Conservation (phyloP, 495 filamentous ascomycete species). For the Pseudotulostoma volvatum region DNA sequence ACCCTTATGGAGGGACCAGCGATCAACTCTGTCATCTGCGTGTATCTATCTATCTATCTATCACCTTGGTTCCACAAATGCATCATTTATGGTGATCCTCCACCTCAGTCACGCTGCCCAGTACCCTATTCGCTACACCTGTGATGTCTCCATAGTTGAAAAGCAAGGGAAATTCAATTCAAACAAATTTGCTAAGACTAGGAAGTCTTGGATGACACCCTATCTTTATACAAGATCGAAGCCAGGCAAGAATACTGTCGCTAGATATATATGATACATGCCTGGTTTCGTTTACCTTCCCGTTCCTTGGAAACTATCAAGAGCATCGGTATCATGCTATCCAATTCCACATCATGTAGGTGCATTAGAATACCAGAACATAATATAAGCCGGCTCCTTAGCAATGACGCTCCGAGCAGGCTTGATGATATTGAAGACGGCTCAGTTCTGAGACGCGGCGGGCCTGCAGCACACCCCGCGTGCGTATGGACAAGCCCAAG, state of each 20-base stretch:
- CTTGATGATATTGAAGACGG: constrained; percentile 27
- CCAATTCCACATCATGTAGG: constrained; percentile 12
- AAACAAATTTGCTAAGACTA: background rate
- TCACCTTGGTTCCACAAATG: too few relatives aligned
- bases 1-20: too few relatives aligned
- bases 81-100: too few relatives aligned
- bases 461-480: constrained; percentile 20
- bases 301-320: constrained; percentile 5
- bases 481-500: constrained; percentile 23
- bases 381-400: constrained; percentile 6
- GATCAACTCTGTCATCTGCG: too few relatives aligned
- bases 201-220: background rate
- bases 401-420: constrained; percentile 10
- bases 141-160: too few relatives aligned
- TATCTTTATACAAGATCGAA: constrained; percentile 1
- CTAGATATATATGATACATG: constrained; percentile 8
- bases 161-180: too few relatives aligned
- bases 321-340: constrained; percentile 6
- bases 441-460: constrained; percentile 21
- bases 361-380: constrained; percentile 9
- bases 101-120: too few relatives aligned
- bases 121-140: too few relatives aligned
- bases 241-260: constrained; percentile 4
- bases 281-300: constrained; percentile 7
- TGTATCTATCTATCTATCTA: too few relatives aligned